A percentile compares a stretch with the other conserved stretches of the same genome.
These are phyloP conservation scores for Xylaria sp. DNA, from an alignment of 2,329 filamentous ascomycete genomes.

Conservation along the genomic window DNA sequence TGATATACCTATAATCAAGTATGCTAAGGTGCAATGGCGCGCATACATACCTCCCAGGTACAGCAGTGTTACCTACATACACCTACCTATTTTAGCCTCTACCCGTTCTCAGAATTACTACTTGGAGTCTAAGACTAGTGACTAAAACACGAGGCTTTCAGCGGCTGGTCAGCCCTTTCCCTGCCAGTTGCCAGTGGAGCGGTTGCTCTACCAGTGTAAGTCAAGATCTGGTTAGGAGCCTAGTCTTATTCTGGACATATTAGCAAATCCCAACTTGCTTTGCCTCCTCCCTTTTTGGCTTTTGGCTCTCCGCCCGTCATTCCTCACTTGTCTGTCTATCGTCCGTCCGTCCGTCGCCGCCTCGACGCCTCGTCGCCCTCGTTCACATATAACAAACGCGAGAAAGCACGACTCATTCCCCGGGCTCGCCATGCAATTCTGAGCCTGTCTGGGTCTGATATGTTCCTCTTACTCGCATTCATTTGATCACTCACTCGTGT, in stretches of 20 bases:
- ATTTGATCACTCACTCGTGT: constrained; percentile 16
- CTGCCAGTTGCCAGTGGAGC: not conserved
- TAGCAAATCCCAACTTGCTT: constrained; percentile 10
- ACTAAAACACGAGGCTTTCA: constrained; percentile 36
- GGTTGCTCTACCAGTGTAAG: not conserved
- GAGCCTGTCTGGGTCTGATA: constrained; percentile 26
- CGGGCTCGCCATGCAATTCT: constrained; percentile 30
- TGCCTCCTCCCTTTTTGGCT: constrained; percentile 14
- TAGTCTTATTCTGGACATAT: constrained; percentile 25
- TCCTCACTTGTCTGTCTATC: constrained; percentile 4
- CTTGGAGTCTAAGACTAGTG: not conserved
- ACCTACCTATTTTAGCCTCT: constrained; percentile 30
- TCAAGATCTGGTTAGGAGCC: not conserved
- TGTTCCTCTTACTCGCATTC: constrained; percentile 9
- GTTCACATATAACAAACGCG: not conserved
- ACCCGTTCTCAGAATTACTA: constrained; percentile 17
- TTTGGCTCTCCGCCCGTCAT: constrained; percentile 20
- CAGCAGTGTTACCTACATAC: not conserved
- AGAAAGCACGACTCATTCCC: constrained; percentile 11
- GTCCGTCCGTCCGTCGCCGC: constrained; percentile 7
- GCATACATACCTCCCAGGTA: not conserved
- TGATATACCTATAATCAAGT: not conserved
- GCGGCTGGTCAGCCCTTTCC: constrained; percentile 36
- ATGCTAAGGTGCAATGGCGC: not conserved
- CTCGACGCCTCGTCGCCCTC: constrained; percentile 16